Evolutionary conservation across 2,329 filamentous ascomycete genomes (phyloP).

Genomic region (Didymosphaeria variabile): DNA sequence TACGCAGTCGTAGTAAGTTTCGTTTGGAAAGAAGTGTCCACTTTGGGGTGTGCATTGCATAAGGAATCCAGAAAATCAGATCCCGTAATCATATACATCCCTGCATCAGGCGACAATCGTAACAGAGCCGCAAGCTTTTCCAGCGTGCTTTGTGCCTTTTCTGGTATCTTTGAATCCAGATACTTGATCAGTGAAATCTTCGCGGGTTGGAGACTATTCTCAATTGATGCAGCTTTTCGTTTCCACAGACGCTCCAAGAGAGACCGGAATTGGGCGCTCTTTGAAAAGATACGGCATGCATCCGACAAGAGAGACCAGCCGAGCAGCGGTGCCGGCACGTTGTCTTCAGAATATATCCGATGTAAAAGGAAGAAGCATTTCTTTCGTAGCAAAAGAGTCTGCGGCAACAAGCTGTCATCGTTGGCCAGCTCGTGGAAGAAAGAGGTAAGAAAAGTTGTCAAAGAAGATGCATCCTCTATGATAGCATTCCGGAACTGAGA

Average conservation of each 20-base stretch:
- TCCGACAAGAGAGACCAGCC: conserved; percentile 75
- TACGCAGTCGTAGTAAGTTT: conserved; percentile 78
- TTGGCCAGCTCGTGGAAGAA: conserved; percentile 66
- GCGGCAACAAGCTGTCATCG: conserved; percentile 43
- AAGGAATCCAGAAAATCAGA: conserved; percentile 88
- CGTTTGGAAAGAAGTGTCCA: conserved; percentile 69
- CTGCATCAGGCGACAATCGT: conserved; percentile 65
- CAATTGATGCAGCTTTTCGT: conserved; percentile 59
- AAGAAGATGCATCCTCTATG: conserved; percentile 63
- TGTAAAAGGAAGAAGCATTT: conserved; percentile 71
- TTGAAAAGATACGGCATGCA: conserved; percentile 72
- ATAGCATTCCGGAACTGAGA: conserved; percentile 63
- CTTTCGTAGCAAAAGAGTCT: conserved; percentile 65
- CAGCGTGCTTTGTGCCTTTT: conserved; percentile 64
- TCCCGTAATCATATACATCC: conserved; percentile 76
- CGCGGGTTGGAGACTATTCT: conserved; percentile 64
- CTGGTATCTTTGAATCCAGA: conserved; percentile 70
- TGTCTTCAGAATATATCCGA: conserved; percentile 62
- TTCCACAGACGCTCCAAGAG: conserved; percentile 63
- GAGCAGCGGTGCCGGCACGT: conserved; percentile 61
- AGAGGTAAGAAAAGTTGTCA: conserved; percentile 71
- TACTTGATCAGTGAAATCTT: conserved; percentile 70
- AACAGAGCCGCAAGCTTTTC: conserved; percentile 70
- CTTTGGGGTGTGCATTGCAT: conserved; percentile 69
- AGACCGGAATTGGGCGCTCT: conserved; percentile 63